A percentile compares a stretch with the other conserved stretches of the same genome.
These are phyloP conservation scores for Fusarium austroafricanum DNA, from an alignment of 2,329 filamentous ascomycete genomes.

Conservation along the genomic window DNA sequence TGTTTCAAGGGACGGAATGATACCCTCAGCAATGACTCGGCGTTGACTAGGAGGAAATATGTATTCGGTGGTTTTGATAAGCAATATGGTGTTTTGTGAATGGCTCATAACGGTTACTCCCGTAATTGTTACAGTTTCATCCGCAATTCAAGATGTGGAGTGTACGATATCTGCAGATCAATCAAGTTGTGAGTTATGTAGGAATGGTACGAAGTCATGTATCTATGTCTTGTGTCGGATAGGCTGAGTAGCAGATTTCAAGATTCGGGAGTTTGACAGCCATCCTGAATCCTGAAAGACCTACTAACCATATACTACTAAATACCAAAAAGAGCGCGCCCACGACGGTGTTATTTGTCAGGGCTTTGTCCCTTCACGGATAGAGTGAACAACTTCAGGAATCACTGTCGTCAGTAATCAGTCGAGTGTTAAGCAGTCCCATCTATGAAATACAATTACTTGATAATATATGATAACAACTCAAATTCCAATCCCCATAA, in stretches of 20 bases:
- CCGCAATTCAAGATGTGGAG: not conserved
- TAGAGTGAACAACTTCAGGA: not conserved
- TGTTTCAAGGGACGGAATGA: conserved; percentile 15
- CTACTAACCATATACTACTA: too few species aligned
- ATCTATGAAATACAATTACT: not conserved
- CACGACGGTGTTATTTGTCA: too few species aligned
- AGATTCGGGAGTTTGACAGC: too few species aligned
- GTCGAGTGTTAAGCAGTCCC: not conserved
- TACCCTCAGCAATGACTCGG: conserved; percentile 36
- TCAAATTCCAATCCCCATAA: not conserved
- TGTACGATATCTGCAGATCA: not conserved
- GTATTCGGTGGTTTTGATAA: conserved; percentile 1
- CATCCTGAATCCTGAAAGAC: too few species aligned
- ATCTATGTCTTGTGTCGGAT: too few species aligned
- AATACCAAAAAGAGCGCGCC: too few species aligned
- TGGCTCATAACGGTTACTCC: not conserved
- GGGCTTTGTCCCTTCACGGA: too few species aligned
- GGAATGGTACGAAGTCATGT: not conserved
- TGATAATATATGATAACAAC: not conserved
- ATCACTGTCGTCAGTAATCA: not conserved
- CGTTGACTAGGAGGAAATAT: conserved; percentile 14
- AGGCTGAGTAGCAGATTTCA: too few species aligned
- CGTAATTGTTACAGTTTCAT: not conserved
- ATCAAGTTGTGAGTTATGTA: conserved; percentile 15
- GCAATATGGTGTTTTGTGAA: not conserved